Evolutionary conservation across 768 basidiomycete species (phyloP), one percentile per base, ranked within the genome.

Genomic region (Hortiboletus flavorubellus): DNA sequence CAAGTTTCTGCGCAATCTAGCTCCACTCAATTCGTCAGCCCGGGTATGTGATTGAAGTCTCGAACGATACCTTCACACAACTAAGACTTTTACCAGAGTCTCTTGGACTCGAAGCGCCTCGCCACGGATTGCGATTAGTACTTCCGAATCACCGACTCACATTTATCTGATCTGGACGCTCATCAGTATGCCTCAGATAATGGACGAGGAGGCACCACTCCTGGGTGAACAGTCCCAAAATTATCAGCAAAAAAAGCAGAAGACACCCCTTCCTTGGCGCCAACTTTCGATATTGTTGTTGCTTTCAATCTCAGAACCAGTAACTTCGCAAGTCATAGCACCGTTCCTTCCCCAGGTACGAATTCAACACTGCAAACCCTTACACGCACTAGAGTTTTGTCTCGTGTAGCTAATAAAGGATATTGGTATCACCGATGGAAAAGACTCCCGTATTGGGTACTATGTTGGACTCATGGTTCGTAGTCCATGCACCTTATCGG

Each of bases 251-350:
- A 21, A 2, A 21, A 21, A 51, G 31, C 55, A 68, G 54, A 69
- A 68, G 33, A 81, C 85, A 0, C 85, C 86, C 46, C 68, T 91
- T 33, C 89, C 89, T 35, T 82, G 79, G 81, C 75, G 76, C 50
- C 89, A 90, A 74, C 78, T 91, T 57, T 76, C 75, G 44, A 80
- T 91, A 49, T 74, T 90, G 3, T 67, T 91, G 55, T 73, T 89
- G 58, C 73, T 90, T 40, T 87, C 89, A 68, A 75, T 90, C 38
- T 80, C 87, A 51, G 89, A 91, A 68, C 88, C 89, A 5, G 66
- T 91, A 54, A 86, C 88, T 5, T 80, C 80, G 8, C 80, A 86
- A 56, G 85, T 90, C 51, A 89, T 90, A 55, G 82, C 81, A 45
- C 89, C 89, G 0, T 90, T 89, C 64, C 79, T 84, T 40, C 86